Evolutionary conservation across 352 stramenopile genomes (phyloP).

Genomic region (Pythium aquatile): DNA sequence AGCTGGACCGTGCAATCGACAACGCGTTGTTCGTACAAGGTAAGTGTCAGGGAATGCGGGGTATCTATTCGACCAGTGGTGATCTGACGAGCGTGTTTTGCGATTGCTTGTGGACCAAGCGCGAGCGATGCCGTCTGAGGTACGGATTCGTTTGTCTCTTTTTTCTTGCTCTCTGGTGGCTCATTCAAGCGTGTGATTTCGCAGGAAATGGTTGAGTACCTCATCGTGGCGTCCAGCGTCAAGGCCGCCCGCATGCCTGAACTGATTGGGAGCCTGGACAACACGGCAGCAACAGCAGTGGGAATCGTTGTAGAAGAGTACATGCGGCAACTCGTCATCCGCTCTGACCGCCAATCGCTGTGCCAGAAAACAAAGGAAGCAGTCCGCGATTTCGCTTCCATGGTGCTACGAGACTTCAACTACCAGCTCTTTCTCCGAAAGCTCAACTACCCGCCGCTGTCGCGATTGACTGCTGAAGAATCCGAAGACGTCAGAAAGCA

Average conservation of each 20-base stretch:
- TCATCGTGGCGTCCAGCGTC: constrained; percentile 63
- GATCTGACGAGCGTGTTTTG: not conserved
- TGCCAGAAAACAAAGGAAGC: constrained; percentile 2
- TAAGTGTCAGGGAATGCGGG: constrained; percentile 10
- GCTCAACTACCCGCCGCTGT: not conserved
- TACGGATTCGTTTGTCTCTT: constrained; percentile 24
- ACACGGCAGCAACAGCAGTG: constrained; percentile 62
- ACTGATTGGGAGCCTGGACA: constrained; percentile 77
- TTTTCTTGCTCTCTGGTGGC: not conserved
- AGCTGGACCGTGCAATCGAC: constrained; percentile 38
- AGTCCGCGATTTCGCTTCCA: constrained; percentile 41
- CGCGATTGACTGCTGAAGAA: constrained; percentile 3
- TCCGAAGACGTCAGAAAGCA: not conserved
- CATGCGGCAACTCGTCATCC: constrained; percentile 53
- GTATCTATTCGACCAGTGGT: not conserved
- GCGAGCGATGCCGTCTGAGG: constrained; percentile 45
- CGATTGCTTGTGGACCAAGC: constrained; percentile 29
- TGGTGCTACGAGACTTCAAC: constrained; percentile 60
- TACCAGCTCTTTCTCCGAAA: constrained; percentile 29
- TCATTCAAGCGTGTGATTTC: not conserved
- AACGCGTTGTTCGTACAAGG: constrained; percentile 48
- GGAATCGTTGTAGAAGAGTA: constrained; percentile 83
- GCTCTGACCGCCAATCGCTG: constrained; percentile 18
- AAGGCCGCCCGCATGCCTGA: constrained; percentile 60
- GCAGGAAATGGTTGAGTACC: constrained; percentile 69